Percentiles rank a stretch among this genome's conserved stretches.
Evolutionary conservation across 2,329 filamentous ascomycete species (phyloP).

Genomic region (Aspergillus phoenicis): DNA sequence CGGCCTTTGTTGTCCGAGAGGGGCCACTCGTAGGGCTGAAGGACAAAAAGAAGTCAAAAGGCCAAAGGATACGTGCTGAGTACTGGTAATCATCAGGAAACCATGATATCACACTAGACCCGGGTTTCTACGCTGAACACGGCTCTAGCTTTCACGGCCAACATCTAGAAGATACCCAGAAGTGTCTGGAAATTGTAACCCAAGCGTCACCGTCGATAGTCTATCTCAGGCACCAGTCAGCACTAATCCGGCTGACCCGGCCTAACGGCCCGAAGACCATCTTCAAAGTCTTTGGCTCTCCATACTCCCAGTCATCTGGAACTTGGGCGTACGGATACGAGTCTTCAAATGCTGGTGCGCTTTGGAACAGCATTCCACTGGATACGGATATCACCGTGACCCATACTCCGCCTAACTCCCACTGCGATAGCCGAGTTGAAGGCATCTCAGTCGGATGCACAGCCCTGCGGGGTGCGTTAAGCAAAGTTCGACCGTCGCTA

Average conservation of each 20-base stretch:
- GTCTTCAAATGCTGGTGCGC: constrained; percentile 39
- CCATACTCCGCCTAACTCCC: constrained; percentile 57
- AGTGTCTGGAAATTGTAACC: constrained; percentile 49
- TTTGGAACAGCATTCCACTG: constrained; percentile 55
- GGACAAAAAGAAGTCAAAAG: neutral
- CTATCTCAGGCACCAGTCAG: constrained; percentile 56
- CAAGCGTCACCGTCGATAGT: constrained; percentile 48
- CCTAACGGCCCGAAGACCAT: constrained; percentile 50
- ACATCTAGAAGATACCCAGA: constrained; percentile 46
- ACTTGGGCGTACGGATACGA: constrained; percentile 61
- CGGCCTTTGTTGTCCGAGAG: neutral
- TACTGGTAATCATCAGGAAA: constrained; percentile 49
- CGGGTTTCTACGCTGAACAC: constrained; percentile 49
- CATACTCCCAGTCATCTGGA: constrained; percentile 51
- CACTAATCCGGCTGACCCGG: constrained; percentile 47
- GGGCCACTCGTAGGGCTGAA: neutral
- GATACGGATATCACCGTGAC: constrained; percentile 59
- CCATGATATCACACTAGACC: constrained; percentile 60
- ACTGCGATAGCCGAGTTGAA: constrained; percentile 47
- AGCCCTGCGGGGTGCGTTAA: constrained; percentile 48
- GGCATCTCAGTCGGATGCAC: constrained; percentile 51
- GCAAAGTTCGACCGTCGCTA: constrained; percentile 53
- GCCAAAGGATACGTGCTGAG: neutral
- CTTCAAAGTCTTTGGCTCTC: constrained; percentile 62
- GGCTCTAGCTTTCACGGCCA: constrained; percentile 49